A percentile compares a stretch with the other conserved stretches of the same genome.
phyloP scores from a whole-genome alignment of 2,329 filamentous ascomycete genomes.

The Sphaerulina populicola region DNA sequence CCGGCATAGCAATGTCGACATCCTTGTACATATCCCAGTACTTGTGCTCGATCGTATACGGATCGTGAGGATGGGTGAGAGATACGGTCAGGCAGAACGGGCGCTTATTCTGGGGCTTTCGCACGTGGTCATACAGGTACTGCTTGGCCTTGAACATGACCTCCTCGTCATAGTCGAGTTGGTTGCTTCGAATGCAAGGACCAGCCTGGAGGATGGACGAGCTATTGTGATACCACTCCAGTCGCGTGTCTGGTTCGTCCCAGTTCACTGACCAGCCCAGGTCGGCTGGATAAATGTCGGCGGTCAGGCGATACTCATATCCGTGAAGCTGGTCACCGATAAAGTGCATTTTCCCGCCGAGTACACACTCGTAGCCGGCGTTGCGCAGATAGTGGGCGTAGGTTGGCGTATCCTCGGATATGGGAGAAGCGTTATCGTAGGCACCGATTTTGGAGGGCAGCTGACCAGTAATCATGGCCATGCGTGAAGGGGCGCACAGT shows the following conservation, averaged over 20 bases:
- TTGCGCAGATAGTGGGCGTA: slow-evolving; percentile 85
- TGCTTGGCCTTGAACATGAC: slow-evolving; percentile 87
- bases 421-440: slow-evolving; percentile 82
- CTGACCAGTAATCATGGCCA: slow-evolving; percentile 89
- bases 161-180: slow-evolving; percentile 92
- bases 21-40: slow-evolving; percentile 90
- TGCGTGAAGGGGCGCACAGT: slow-evolving; percentile 83
- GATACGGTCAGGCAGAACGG: slow-evolving; percentile 88
- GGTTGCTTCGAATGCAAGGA: slow-evolving; percentile 81
- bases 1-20: slow-evolving; percentile 76
- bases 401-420: slow-evolving; percentile 75
- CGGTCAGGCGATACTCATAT: slow-evolving; percentile 86
- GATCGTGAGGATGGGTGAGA: slow-evolving; percentile 88
- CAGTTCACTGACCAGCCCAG: slow-evolving; percentile 94
- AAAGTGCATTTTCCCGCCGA: slow-evolving; percentile 97
- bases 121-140: slow-evolving; percentile 82
- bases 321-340: slow-evolving; percentile 90
- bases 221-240: slow-evolving; percentile 96
- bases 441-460: slow-evolving; percentile 85
- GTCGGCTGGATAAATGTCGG: slow-evolving; percentile 89
- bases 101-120: slow-evolving; percentile 62
- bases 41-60: slow-evolving; percentile 86
- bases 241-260: slow-evolving; percentile 74
- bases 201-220: slow-evolving; percentile 87
- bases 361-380: slow-evolving; percentile 77